Percentiles rank a stretch among this genome's conserved stretches.
Evolutionary conservation across 2,329 filamentous ascomycete genomes (phyloP).

Genomic region (Claviceps humidiphila): DNA sequence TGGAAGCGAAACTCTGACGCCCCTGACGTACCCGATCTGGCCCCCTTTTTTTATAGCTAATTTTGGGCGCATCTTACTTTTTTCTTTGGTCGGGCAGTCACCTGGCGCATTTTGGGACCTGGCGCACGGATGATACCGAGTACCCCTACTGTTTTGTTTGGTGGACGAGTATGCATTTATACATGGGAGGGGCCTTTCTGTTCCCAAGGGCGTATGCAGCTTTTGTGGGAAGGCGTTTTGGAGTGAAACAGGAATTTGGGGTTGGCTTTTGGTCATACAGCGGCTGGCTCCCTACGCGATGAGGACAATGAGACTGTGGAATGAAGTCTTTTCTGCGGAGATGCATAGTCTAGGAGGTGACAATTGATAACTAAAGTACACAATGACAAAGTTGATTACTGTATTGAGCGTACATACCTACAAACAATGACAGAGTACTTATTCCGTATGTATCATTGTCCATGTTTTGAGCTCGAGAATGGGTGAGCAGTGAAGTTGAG

Average conservation of each 20-base stretch:
- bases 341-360: no score
- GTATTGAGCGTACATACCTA: no score
- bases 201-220: not conserved
- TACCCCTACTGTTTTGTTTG: not conserved
- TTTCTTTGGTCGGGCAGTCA: not conserved
- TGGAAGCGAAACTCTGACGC: not conserved
- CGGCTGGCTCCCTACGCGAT: no score
- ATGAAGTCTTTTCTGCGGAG: no score
- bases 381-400: no score
- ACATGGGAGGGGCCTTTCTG: not conserved
- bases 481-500: no score
- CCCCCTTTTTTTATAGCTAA: not conserved
- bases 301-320: no score
- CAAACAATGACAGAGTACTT: no score
- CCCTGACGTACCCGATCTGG: not conserved
- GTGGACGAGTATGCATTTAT: not conserved
- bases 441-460: no score
- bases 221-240: constrained; percentile 1
- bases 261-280: not conserved
- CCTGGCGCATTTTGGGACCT: not conserved
- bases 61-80: not conserved
- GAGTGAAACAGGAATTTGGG: not conserved
- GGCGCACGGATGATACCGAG: not conserved
- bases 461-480: no score
- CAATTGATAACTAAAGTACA: no score